A percentile compares a stretch with the other conserved stretches of the same genome.
These are phyloP conservation scores for Scheffersomyces illinoinensis DNA, from an alignment of 1,139 yeast species.

Conservation along the genomic window DNA sequence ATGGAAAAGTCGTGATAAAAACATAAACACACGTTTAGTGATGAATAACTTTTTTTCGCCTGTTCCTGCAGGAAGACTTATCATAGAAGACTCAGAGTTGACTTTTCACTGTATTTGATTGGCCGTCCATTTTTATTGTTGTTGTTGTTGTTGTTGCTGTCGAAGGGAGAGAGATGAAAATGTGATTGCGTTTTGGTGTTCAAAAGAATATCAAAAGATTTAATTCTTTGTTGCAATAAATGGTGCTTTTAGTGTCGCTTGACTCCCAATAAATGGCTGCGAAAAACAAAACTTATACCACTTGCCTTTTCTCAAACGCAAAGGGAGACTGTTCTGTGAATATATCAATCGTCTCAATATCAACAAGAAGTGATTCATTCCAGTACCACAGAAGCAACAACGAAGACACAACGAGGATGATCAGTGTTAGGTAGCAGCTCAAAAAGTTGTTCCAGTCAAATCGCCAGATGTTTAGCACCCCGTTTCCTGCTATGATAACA, in stretches of 20 bases:
- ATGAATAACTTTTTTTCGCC: neutral
- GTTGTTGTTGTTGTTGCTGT: too few species aligned
- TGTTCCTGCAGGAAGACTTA: neutral
- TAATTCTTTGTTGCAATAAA: neutral
- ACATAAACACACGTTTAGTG: neutral
- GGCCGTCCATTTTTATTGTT: neutral
- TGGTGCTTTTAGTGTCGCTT: neutral
- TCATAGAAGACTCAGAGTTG: neutral
- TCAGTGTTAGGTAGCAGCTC: conserved; percentile 14
- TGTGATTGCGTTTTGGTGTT: neutral
- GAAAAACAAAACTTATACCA: neutral
- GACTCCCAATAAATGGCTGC: neutral
- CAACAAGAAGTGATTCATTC: conserved; percentile 10
- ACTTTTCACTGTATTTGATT: neutral
- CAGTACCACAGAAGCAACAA: conserved; percentile 4
- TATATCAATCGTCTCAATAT: conserved; percentile 8
- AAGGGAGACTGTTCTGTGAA: conserved; percentile 4
- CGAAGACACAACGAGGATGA: conserved; percentile 2
- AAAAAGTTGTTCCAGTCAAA: conserved; percentile 12
- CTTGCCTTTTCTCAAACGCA: conserved; percentile 7
- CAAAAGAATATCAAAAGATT: neutral
- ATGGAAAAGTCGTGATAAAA: neutral
- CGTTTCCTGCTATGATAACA: conserved; percentile 13
- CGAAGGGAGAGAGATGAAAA: neutral
- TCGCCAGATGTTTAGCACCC: conserved; percentile 10